Percentiles rank a stretch among this genome's conserved stretches.
These are phyloP conservation scores for Hypholoma fasciculare DNA, from an alignment of 768 basidiomycete genomes.

Conservation along the genomic window DNA sequence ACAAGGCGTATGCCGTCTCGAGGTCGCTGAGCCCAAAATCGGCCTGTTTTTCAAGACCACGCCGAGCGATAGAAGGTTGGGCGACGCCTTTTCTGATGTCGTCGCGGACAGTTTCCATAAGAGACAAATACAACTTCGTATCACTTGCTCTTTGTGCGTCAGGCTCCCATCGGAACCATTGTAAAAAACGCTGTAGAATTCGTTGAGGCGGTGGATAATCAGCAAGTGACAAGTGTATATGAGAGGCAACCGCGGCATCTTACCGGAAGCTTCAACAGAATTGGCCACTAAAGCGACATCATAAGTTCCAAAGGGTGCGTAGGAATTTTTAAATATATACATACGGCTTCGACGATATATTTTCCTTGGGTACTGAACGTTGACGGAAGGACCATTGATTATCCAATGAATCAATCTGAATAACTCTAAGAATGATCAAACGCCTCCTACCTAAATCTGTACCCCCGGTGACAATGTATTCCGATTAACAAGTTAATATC, in stretches of 20 bases:
- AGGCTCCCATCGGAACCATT: conserved; percentile 30
- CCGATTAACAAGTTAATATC: no score
- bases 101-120: conserved; percentile 24
- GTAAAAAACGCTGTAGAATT: conserved; percentile 21
- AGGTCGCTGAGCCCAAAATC: conserved; percentile 42
- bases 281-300: conserved; percentile 14
- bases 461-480: no score
- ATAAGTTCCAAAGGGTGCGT: not conserved
- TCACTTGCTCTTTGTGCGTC: conserved; percentile 23
- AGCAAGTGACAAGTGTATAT: no score
- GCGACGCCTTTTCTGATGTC: conserved; percentile 22
- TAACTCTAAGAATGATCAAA: no score
- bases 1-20: conserved; percentile 40
- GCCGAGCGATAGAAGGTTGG: conserved; percentile 33
- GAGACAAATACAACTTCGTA: conserved; percentile 20
- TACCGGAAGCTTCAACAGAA: conserved; percentile 16
- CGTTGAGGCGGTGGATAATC: not conserved
- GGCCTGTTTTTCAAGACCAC: conserved; percentile 38
- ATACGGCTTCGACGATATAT: conserved; percentile 21
- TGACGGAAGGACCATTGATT: not conserved
- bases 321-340: not conserved
- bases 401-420: not conserved
- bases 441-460: not conserved
- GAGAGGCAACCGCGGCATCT: not conserved
- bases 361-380: conserved; percentile 15